Evolutionary conservation across 2,329 filamentous ascomycete genomes (phyloP), one percentile per base, ranked within the genome.

Genomic region (Penicillium sp.): DNA sequence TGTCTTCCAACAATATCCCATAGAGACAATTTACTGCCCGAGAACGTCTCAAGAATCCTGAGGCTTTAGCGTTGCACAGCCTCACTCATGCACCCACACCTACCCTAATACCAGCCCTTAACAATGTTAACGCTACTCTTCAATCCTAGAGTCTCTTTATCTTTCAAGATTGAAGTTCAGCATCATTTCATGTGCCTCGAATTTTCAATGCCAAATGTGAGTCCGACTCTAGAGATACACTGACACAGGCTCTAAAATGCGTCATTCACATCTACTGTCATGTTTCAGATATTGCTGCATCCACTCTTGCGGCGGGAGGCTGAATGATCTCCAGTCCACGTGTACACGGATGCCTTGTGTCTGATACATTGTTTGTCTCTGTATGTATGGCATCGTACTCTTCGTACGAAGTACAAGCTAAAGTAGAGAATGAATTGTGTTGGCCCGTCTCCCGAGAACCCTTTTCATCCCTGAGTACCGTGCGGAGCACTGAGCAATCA

Each of bases 31-130:
- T 11, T 35, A 37, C 35, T 22, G 19, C 19, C 19, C 5, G 33
- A 14, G 14, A 45, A 38, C 30, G 10, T 51, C 30, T 35, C n/a
- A 10, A 33, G 30, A 33, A 11, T 33, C 22, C 46, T 6, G 16
- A 52, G 28, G 59, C 61, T 62, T 49, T 42, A 49, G 46, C 51
- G 38, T 40, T 63, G 64, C 64, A 66, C 64, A 65, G 64, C 64
- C 64, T 60, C 60, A 30, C 38, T 30, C 14, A 2, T 55, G 58
- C 14, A 52, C 10, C 26, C 14, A 30, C 37, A 51, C 10, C n/a
- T 25, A 35, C 28, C 33, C 33, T 25, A n/a, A 40, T 40, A 16
- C 48, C 28, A 48, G 38, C n/a, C 38, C 33, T 35, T 30, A 22
- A 46, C n/a, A 28, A 7, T 16, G 22, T 16, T 22, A 22, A 28